A percentile compares a stretch with the other conserved stretches of the same genome.
Evolutionary conservation across 192 early-diverging fungal species (phyloP).

Genomic region (Rhizophagus sp.): DNA sequence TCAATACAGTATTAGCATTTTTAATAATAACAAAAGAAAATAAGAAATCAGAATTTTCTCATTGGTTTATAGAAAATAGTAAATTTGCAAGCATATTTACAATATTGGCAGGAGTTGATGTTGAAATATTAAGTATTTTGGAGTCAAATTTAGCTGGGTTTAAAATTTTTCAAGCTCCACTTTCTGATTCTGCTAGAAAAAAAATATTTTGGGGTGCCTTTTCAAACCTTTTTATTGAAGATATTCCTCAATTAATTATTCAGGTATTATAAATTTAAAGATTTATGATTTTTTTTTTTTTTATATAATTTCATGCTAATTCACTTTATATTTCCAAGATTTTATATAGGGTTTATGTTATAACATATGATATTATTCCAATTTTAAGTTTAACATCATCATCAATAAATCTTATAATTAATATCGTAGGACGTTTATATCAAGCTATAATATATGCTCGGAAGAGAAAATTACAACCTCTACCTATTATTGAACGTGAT

Average conservation of each 20-base stretch:
- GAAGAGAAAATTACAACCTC: too few species aligned
- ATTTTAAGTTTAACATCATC: background rate
- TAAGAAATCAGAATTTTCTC: background rate
- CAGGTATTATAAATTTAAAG: background rate
- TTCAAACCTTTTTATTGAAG: conserved; percentile 21
- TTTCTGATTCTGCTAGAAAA: background rate
- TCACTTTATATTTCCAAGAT: background rate
- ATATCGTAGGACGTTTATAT: too few species aligned
- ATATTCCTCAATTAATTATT: conserved; percentile 29
- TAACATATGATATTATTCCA: conserved; percentile 18
- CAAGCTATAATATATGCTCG: too few species aligned
- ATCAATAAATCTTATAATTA: background rate
- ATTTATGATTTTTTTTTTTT: too few species aligned
- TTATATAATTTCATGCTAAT: too few species aligned
- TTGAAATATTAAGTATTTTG: conserved; percentile 8
- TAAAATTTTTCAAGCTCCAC: conserved; percentile 5
- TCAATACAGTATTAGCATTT: conserved; percentile 6
- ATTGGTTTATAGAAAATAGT: background rate
- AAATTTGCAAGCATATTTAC: conserved; percentile 21
- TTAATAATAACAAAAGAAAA: conserved; percentile 2
- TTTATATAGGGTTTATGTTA: background rate
- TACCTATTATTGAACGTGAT: too few species aligned
- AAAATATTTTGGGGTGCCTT: conserved; percentile 18
- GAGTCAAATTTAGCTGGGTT: conserved; percentile 5
- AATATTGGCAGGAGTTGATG: conserved; percentile 13